Conservation (phyloP, 805 yeast genomes). For the Yarrowia divulgata region DNA sequence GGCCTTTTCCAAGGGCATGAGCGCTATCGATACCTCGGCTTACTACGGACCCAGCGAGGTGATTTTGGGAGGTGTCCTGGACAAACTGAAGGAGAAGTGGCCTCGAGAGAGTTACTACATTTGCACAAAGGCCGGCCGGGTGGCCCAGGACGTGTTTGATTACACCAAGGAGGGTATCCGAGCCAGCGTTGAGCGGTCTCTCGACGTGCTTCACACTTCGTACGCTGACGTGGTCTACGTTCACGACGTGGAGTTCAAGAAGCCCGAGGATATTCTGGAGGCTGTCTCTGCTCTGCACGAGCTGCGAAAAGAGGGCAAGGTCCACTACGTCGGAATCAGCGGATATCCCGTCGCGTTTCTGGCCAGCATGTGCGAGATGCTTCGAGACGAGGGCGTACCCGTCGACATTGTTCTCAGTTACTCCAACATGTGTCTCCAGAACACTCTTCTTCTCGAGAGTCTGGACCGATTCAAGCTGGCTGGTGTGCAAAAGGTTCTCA, state of each 20-base stretch:
- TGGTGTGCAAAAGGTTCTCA: constrained; percentile 65
- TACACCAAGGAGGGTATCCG: constrained; percentile 69
- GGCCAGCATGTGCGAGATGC: constrained; percentile 57
- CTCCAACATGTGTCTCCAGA: constrained; percentile 83
- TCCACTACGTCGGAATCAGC: constrained; percentile 75
- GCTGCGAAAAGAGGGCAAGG: constrained; percentile 68
- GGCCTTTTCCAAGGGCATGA: constrained; percentile 73
- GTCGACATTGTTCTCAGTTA: constrained; percentile 81
- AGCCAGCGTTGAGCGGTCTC: constrained; percentile 69
- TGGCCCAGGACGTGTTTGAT: constrained; percentile 72
- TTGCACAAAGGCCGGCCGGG: constrained; percentile 87
- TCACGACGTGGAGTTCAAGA: constrained; percentile 88
- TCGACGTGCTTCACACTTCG: constrained; percentile 66
- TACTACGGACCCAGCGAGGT: constrained; percentile 90
- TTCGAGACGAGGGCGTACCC: constrained; percentile 58
- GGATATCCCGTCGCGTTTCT: constrained; percentile 86
- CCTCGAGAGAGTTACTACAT: constrained; percentile 71
- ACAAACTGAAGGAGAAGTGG: constrained; percentile 50
- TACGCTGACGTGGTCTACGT: constrained; percentile 84
- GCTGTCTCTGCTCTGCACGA: constrained; percentile 68
- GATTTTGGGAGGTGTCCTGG: constrained; percentile 72
- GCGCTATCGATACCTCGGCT: constrained; percentile 89
- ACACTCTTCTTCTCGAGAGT: constrained; percentile 62
- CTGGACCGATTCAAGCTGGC: constrained; percentile 54
- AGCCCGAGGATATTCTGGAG: constrained; percentile 59